phyloP scores from a whole-genome alignment of 352 stramenopile genomes.

The Sclerospora graminicola region DNA sequence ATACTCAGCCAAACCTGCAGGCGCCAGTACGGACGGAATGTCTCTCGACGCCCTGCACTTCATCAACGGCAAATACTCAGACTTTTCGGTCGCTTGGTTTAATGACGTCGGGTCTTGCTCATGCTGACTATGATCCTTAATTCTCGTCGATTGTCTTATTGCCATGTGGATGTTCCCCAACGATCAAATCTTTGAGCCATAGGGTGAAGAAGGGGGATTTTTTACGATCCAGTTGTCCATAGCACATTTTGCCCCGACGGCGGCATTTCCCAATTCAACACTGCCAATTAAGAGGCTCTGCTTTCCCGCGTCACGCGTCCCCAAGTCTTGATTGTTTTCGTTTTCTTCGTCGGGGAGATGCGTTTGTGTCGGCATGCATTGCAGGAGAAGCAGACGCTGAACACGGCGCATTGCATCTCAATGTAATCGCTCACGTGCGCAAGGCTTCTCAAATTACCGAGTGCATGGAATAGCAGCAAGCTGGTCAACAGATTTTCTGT shows the following conservation, averaged over 20 bases:
- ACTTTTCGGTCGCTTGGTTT: slow-evolving; percentile 73
- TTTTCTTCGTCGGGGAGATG: slow-evolving; percentile 50
- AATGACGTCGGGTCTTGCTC: slow-evolving; percentile 67
- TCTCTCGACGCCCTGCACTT: slow-evolving; percentile 36
- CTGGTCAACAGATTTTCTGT: too few relatives aligned
- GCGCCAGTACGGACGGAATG: slow-evolving; percentile 1
- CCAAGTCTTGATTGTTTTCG: slow-evolving; percentile 69
- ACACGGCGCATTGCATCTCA: too few relatives aligned
- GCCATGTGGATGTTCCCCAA: slow-evolving; percentile 86
- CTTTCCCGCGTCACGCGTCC: slow-evolving; percentile 47
- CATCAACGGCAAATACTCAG: slow-evolving; percentile 62
- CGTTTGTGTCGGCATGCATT: slow-evolving; percentile 35
- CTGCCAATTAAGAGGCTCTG: slow-evolving; percentile 29
- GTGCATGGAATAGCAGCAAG: too few relatives aligned
- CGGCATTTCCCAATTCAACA: slow-evolving; percentile 44
- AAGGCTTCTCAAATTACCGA: too few relatives aligned
- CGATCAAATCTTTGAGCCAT: slow-evolving; percentile 69
- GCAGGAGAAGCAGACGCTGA: too few relatives aligned
- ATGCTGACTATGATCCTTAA: slow-evolving; percentile 83
- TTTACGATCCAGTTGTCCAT: slow-evolving; percentile 2
- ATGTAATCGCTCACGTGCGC: too few relatives aligned
- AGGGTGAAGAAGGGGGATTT: slow-evolving; percentile 11
- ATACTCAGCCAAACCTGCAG: slow-evolving; percentile 6
- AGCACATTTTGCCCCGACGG: slow-evolving; percentile 24
- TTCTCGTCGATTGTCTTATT: slow-evolving; percentile 58